A percentile compares a stretch with the other conserved stretches of the same genome.
phyloP scores from a whole-genome alignment of 2,329 filamentous ascomycete species.

The Botrytis medusae region DNA sequence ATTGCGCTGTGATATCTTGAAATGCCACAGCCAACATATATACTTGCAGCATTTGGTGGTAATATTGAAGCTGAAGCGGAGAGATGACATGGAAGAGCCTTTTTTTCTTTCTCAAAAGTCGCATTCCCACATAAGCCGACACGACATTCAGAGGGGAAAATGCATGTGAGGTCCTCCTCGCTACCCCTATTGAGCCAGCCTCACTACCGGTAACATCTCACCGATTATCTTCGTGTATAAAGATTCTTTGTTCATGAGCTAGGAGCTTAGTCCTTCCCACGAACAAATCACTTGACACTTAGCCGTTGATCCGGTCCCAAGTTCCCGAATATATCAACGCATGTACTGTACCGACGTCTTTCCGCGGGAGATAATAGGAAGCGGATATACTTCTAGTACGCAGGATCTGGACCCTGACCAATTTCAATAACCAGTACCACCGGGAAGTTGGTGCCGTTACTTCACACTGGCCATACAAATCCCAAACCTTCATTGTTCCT shows the following conservation, averaged over 20 bases:
- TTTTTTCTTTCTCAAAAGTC: background rate
- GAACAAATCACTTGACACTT: background rate
- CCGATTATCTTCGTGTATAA: background rate
- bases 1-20: background rate
- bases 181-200: conserved; percentile 5
- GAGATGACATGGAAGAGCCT: background rate
- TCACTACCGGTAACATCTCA: background rate
- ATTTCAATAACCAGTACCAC: background rate
- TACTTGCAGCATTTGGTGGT: background rate
- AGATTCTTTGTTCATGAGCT: background rate
- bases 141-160: background rate
- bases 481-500: conserved; percentile 4
- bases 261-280: background rate
- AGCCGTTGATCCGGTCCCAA: background rate
- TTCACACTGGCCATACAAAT: background rate
- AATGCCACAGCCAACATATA: background rate
- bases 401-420: background rate
- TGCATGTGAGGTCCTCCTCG: background rate
- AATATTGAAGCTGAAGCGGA: background rate
- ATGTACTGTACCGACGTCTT: background rate
- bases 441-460: conserved; percentile 4
- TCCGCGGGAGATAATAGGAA: background rate
- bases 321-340: background rate
- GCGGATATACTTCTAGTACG: background rate
- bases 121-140: background rate